Percentiles rank a stretch among this genome's conserved stretches.
Evolutionary conservation across 1,139 yeast species (phyloP).

Genomic region (Yamadazyma triangularis): DNA sequence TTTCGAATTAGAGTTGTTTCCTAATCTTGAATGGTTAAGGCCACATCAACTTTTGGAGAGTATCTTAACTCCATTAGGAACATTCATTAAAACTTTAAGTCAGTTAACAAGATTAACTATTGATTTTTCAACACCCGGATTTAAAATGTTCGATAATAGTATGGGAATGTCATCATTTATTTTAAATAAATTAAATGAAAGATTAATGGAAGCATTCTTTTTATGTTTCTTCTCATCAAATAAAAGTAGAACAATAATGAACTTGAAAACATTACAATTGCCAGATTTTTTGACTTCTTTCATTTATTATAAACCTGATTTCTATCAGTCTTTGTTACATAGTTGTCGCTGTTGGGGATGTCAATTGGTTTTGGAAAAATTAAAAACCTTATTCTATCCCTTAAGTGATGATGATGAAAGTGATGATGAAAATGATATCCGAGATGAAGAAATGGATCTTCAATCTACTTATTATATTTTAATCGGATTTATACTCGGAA

Average conservation of each 20-base stretch:
- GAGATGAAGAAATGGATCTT: conserved; percentile 14
- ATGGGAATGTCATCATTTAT: conserved; percentile 26
- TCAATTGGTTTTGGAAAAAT: conserved; percentile 20
- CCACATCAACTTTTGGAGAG: conserved; percentile 34
- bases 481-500: conserved; percentile 33
- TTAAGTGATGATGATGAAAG: conserved; percentile 14
- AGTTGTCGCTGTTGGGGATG: conserved; percentile 38
- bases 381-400: conserved; percentile 22
- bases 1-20: conserved; percentile 31
- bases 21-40: conserved; percentile 36
- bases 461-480: conserved; percentile 30
- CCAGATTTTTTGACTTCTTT: conserved; percentile 39
- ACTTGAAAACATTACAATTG: conserved; percentile 25
- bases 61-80: conserved; percentile 30
- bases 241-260: conserved; percentile 9
- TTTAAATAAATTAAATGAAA: conserved; percentile 31
- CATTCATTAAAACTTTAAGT: conserved; percentile 22
- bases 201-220: conserved; percentile 35
- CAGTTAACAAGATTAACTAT: conserved; percentile 22
- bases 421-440: conserved; percentile 9
- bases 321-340: conserved; percentile 32
- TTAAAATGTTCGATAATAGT: conserved; percentile 35
- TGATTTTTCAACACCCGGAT: conserved; percentile 37
- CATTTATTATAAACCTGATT: conserved; percentile 36
- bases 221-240: conserved; percentile 19